A percentile compares a stretch with the other conserved stretches of the same genome.
Conservation (phyloP, 225 moss, liverwort and hornwort genomes). For the Pseudoscleropodium purum region DNA sequence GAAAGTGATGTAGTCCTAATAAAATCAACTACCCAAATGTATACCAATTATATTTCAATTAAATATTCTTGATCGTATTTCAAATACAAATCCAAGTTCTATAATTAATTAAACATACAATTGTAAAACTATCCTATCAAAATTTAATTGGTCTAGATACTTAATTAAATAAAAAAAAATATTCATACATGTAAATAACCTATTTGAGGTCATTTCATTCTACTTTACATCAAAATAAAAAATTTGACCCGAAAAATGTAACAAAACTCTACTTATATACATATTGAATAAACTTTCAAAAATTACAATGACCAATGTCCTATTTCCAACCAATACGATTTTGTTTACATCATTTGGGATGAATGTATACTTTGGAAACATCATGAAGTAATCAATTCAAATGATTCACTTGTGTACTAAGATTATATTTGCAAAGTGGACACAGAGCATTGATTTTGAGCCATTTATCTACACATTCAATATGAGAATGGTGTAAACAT, state of each 20-base stretch:
- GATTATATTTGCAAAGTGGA: not conserved
- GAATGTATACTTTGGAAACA: not conserved
- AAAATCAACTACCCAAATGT: too few species aligned
- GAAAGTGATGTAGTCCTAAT: not conserved
- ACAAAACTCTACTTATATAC: not conserved
- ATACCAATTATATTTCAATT: not conserved
- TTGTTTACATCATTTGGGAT: not conserved
- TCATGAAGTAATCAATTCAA: not conserved
- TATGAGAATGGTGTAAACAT: not conserved
- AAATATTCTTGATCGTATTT: not conserved
- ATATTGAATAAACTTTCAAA: not conserved
- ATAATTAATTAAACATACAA: not conserved
- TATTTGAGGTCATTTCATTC: not conserved
- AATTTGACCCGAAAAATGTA: rapidly evolving
- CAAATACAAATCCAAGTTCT: not conserved
- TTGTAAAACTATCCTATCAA: not conserved
- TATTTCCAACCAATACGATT: not conserved
- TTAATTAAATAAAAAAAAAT: not conserved
- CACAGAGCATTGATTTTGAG: not conserved
- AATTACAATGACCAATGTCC: not conserved
- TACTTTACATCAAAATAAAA: not conserved
- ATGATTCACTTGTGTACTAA: not conserved
- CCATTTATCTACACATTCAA: not conserved
- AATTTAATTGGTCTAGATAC: not conserved
- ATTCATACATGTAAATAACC: not conserved